Evolutionary conservation across 139 green algal genomes (phyloP).

Genomic region (Chlamydomonas schloesseri): DNA sequence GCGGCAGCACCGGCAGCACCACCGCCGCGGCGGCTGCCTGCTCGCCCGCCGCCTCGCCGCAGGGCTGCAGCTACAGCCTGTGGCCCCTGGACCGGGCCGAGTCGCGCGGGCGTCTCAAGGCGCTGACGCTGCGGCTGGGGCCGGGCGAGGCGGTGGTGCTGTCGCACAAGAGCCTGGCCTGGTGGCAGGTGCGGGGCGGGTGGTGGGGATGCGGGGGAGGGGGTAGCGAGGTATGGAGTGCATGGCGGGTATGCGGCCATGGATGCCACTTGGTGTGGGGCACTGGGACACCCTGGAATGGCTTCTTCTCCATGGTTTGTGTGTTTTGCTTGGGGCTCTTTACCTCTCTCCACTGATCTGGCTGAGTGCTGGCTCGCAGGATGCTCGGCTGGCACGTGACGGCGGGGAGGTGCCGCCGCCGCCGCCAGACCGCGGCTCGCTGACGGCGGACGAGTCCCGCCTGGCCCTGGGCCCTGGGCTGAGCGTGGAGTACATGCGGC

Average conservation of each 20-base stretch:
- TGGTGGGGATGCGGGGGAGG: no score
- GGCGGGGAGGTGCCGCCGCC: background rate
- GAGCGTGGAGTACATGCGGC: constrained; percentile 42
- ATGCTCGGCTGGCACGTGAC: constrained; percentile 42
- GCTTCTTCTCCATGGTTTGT: no score
- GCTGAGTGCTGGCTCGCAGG: no score
- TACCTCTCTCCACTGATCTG: no score
- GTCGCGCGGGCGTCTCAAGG: constrained; percentile 56
- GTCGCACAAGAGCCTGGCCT: constrained; percentile 53
- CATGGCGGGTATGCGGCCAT: no score
- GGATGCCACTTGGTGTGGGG: no score
- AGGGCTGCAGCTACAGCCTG: constrained; percentile 42
- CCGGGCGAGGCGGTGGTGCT: constrained; percentile 51
- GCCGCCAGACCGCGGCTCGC: background rate
- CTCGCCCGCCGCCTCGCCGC: background rate
- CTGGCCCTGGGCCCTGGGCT: constrained; percentile 19
- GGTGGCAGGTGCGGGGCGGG: constrained; percentile 24
- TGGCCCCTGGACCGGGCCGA: constrained; percentile 65
- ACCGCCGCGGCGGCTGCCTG: background rate
- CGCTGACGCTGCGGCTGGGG: constrained; percentile 49
- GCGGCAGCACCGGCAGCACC: no score
- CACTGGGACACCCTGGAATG: no score
- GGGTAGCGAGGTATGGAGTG: no score
- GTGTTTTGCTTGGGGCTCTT: no score
- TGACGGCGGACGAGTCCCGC: constrained; percentile 26